Evolutionary conservation across 345 rosid species (phyloP), one percentile per base, ranked within the genome.

Genomic region (Eucalyptus viminalis): DNA sequence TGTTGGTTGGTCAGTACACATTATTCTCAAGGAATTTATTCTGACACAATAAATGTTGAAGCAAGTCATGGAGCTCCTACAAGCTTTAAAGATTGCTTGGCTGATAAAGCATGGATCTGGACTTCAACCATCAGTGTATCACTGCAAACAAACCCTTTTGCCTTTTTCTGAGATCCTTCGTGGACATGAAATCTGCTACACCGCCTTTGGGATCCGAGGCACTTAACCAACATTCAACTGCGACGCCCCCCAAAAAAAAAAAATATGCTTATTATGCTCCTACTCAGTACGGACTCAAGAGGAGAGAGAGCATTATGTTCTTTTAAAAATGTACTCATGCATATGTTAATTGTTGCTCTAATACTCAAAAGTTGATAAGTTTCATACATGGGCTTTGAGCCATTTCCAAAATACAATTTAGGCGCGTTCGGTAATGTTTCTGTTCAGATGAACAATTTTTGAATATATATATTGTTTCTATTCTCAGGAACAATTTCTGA

Each of bases 401-500:
- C 67, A 4, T 11, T 58, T 58, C 67, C 31, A 60, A 60, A 12
- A 24, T 24, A n/a, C 14, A 27, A 58, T 54, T 54, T 9, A 11
- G 4, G 7, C 3, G 51, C 7, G 3, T 49, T 49, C 14, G 17
- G 3, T 49, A 49, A 49, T 1, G 16, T 49, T 49, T 49, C 1
- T 5, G 0, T 49, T 49, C 3, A 3, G 6, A 14, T 17, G 0
- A 14, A 49, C 0, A 49, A 49, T 49, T 49, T 49, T 49, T 49
- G 51, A 49, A 2, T 1, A 49, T 0, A 49, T 14, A 49, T 14
- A 49, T 45, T 9, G 1, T 49, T 14, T 49, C 1, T 49, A 1
- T 5, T 14, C 2, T 3, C 1, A 2, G 17, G 7, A 49, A 14
- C 0, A 49, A 49, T 0, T 49, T 14, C 0, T 49, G 7, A 49